These are phyloP conservation scores for Clitoria ternatea DNA, from an alignment of 306 rosid genomes.

Conservation along the genomic window DNA sequence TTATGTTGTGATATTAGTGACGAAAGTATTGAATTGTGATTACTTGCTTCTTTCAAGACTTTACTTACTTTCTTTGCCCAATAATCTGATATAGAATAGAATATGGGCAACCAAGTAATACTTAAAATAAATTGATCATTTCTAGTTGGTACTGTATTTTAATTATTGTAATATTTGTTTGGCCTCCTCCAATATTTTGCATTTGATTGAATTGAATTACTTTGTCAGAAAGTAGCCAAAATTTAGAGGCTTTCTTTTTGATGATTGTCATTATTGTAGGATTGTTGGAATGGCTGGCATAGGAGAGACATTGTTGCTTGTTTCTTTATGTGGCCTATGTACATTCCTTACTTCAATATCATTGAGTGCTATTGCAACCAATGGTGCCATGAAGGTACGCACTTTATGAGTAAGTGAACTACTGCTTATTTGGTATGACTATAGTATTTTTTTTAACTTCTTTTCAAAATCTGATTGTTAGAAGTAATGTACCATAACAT, in stretches of 20 bases:
- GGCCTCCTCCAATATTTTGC: background rate
- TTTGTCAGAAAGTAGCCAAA: constrained; percentile 15
- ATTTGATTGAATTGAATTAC: constrained; percentile 24
- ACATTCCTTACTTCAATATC: constrained; percentile 95
- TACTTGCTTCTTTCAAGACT: background rate
- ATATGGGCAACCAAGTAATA: background rate
- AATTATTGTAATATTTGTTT: background rate
- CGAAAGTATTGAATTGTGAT: background rate
- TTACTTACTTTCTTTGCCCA: no score
- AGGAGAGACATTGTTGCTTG: constrained; percentile 69
- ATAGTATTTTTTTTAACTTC: background rate
- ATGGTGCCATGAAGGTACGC: constrained; percentile 99
- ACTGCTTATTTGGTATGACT: background rate
- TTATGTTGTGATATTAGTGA: background rate
- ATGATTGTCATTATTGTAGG: constrained; percentile 53
- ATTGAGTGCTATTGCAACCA: constrained; percentile 97
- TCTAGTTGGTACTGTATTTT: background rate
- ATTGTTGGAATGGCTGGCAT: constrained; percentile 99
- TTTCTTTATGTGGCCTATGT: constrained; percentile 80
- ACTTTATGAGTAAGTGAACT: constrained; percentile 10
- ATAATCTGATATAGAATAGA: background rate
- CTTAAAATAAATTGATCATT: background rate
- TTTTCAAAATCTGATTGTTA: constrained; percentile 2
- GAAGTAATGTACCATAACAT: background rate
- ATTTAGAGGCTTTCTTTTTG: constrained; percentile 13